Evolutionary conservation across 495 filamentous ascomycete species (phyloP).

Genomic region (Hypoxylon perforatum): DNA sequence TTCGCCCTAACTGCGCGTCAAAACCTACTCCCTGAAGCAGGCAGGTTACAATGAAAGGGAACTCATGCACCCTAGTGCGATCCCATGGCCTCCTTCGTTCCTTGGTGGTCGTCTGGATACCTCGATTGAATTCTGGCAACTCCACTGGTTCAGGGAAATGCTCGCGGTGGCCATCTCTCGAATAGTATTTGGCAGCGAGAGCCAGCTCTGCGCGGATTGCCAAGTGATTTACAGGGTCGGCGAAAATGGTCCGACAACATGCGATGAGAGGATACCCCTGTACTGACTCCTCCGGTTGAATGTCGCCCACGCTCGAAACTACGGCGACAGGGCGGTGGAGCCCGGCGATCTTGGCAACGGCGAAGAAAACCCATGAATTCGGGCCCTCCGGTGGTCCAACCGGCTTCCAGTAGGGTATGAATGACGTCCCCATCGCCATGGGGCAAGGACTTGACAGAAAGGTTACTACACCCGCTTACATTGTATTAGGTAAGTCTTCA

Average conservation of each 20-base stretch:
- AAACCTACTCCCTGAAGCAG: conserved; percentile 28
- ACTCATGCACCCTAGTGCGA: conserved; percentile 14
- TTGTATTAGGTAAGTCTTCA: no score
- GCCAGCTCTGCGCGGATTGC: conserved; percentile 23
- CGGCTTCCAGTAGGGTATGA: not conserved
- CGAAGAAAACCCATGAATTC: conserved; percentile 32
- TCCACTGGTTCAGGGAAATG: conserved; percentile 17
- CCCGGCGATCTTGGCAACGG: conserved; percentile 21
- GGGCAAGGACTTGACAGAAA: not conserved
- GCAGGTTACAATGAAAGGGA: conserved; percentile 28
- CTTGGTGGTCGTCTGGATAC: not conserved
- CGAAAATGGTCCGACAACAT: conserved; percentile 26
- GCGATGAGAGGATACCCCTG: conserved; percentile 17
- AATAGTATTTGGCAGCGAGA: conserved; percentile 25
- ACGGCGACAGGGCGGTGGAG: conserved; percentile 25
- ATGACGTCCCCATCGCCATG: not conserved
- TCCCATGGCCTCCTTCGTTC: conserved; percentile 9
- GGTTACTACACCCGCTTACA: no score
- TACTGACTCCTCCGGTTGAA: conserved; percentile 2
- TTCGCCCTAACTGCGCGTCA: conserved; percentile 5
- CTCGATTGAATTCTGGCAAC: conserved; percentile 23
- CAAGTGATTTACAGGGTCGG: conserved; percentile 18
- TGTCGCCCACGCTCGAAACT: conserved; percentile 18
- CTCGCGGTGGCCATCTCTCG: conserved; percentile 9
- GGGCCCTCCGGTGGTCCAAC: conserved; percentile 4